Conservation (phyloP, 345 rosid species). For the Nephelium lappaceum region DNA sequence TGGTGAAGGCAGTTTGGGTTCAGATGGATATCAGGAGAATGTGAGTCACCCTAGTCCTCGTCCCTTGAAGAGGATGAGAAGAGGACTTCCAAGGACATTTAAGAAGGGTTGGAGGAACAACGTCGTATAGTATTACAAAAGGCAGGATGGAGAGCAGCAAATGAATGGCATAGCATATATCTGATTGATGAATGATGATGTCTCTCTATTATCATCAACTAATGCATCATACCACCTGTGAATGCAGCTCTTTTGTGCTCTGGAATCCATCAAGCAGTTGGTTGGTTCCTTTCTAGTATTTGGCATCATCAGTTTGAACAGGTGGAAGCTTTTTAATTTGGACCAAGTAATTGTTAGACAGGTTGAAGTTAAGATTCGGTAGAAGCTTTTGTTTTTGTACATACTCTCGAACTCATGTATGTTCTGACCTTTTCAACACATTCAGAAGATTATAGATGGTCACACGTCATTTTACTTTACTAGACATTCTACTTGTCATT, state of each 20-base stretch:
- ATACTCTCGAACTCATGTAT: no score
- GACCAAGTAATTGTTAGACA: no score
- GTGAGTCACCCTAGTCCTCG: neutral
- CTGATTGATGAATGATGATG: no score
- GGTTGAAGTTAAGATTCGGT: no score
- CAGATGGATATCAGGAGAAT: neutral
- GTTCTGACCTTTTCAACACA: no score
- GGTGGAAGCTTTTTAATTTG: neutral
- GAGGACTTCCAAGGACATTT: conserved; percentile 30
- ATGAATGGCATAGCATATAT: neutral
- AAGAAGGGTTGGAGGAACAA: conserved; percentile 14
- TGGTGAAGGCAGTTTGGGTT: neutral
- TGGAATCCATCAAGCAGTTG: neutral
- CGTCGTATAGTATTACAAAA: neutral
- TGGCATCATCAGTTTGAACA: neutral
- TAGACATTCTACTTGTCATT: no score
- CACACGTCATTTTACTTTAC: no score
- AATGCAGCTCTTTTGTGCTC: neutral
- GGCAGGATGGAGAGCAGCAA: neutral
- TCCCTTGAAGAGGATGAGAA: conserved; percentile 21
- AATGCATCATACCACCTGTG: neutral
- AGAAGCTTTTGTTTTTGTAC: no score
- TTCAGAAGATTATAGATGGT: no score
- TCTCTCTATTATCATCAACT: neutral
- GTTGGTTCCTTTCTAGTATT: neutral